Base-by-base conservation (phyloP, 192 early-diverging fungal genomes). In the Irineochytrium annulatum region DNA sequence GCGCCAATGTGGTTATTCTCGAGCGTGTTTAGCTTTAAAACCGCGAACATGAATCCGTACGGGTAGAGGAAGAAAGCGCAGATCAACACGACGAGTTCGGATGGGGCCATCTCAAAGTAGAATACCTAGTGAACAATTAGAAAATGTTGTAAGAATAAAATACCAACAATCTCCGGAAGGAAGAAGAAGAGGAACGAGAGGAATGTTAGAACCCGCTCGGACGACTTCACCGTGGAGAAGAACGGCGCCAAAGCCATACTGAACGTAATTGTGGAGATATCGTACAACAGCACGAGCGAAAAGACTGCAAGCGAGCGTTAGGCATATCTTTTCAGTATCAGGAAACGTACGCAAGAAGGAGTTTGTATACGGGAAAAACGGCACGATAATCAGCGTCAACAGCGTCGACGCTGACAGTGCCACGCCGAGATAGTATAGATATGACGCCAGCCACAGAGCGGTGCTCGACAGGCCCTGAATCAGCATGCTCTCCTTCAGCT, bases 381-480 rank as follows among this genome's bases (percentile, higher is more conserved):
- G 60, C 3, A 3, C 4, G 1, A 62, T 53, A 0, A 62, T 28
- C 30, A 19, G 53, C 1, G 60, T 35, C n/a, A 62, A 53, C 17
- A 62, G 30, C 1, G 51, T 27, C 26, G 49, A 62, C 13, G 53
- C 60, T 16, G 41, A 24, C 16, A 37, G 20, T 11, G 60, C 60
- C 22, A 39, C 51, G 13, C 26, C 31, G 14, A 51, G 26, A 20
- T 62, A 28, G 26, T 30, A 27, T 17, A 62, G 29, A 53, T 62
- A 51, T 16, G 53, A 32, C 14, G 51, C 52, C 2, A 62, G 6
- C 72, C 72, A 74, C 34, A 68, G 69, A 0, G 59, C 59, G 0
- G 52, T 57, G 1, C 62, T 66, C 13, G 33, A 14, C 3, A 88
- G 71, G n/a, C 87, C 87, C 75, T 86, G 85, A 75, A 87, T 85